Base-by-base conservation (phyloP, 495 filamentous ascomycete species). In the Trichoderma erinaceum region DNA sequence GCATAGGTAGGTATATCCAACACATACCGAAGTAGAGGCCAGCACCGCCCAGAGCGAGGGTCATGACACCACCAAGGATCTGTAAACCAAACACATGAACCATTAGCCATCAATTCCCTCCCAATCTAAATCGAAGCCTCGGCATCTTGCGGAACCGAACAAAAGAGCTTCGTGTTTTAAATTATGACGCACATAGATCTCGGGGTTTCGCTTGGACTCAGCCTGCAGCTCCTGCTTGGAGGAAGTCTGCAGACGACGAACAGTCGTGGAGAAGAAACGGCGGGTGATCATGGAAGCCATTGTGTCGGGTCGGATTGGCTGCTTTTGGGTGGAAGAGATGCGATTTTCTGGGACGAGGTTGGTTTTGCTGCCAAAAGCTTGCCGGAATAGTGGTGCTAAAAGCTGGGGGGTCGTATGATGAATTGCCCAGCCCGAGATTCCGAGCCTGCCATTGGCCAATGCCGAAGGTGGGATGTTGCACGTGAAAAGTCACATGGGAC, bases 11-110 rank as follows among this genome's bases (percentile, higher is more conserved):
- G n/a, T n/a, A 12, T 41, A 21, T 64, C 41, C 2, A 66, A 44
- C 50, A 70, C 77, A 69, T 82, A 89, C 87, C 87, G 71, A 92
- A 92, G 80, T 90, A 89, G 87, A 87, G 97, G 73, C 95, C 95
- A 68, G 90, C 96, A 75, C 95, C 85, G 67, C 87, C 86, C 73
- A 97, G 90, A 73, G 90, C 90, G 75, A 88, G 87, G 69, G 90
- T 88, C 96, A 99, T 97, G 73, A 99, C 89, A 74, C 87, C 91
- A 69, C 92, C 83, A 65, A 99, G 88, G 73, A 97, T 87, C 95
- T 99, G 71, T 71, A 41, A 35, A 63, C 41, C 10, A 21, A 32
- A 50, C 18, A 41, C 16, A 23, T 63, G 23, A 25, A 64, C 41
- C 44, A 56, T 38, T 65, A 68, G 72, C 61, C 27, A 64, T 64